Evolutionary conservation across 2,329 filamentous ascomycete genomes (phyloP).

Genomic region (Trichoderma sp.): DNA sequence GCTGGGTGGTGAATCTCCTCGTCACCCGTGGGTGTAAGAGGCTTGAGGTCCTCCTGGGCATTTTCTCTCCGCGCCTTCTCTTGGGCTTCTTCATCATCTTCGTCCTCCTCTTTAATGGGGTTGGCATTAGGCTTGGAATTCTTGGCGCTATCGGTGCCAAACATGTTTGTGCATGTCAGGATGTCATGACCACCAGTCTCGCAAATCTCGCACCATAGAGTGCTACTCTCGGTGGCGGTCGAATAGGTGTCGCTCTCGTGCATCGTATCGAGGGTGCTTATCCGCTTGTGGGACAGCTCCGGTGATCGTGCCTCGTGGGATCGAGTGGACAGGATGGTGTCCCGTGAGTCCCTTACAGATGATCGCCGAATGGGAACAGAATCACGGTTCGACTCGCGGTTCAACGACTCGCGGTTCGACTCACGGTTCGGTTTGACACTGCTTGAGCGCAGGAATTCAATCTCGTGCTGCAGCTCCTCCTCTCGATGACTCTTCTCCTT

Average conservation of each 20-base stretch:
- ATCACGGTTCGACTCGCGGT: slow-evolving; percentile 29
- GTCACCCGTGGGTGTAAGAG: slow-evolving; percentile 43
- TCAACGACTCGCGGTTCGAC: slow-evolving; percentile 24
- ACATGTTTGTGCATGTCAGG: slow-evolving; percentile 90
- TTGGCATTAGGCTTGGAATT: slow-evolving; percentile 25
- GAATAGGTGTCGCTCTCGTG: slow-evolving; percentile 70
- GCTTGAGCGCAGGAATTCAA: slow-evolving; percentile 64
- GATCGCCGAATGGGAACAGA: slow-evolving; percentile 51
- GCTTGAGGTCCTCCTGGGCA: slow-evolving; percentile 41
- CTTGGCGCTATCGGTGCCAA: slow-evolving; percentile 51
- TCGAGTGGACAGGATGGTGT: slow-evolving; percentile 62
- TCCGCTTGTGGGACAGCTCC: slow-evolving; percentile 51
- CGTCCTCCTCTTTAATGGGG: not conserved
- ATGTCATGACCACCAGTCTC: slow-evolving; percentile 92
- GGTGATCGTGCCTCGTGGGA: slow-evolving; percentile 50
- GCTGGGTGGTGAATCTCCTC: slow-evolving; percentile 49
- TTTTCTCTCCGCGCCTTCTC: slow-evolving; percentile 38
- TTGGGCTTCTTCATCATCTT: slow-evolving; percentile 26
- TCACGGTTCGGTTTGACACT: slow-evolving; percentile 31
- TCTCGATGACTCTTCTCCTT: slow-evolving; percentile 74
- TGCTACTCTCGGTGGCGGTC: slow-evolving; percentile 69
- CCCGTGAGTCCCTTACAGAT: slow-evolving; percentile 66
- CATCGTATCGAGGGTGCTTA: slow-evolving; percentile 65
- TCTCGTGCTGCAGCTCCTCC: slow-evolving; percentile 81
- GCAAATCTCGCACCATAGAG: slow-evolving; percentile 92